Base-by-base conservation (phyloP, 345 rosid species). In the Sonneratia alba region DNA sequence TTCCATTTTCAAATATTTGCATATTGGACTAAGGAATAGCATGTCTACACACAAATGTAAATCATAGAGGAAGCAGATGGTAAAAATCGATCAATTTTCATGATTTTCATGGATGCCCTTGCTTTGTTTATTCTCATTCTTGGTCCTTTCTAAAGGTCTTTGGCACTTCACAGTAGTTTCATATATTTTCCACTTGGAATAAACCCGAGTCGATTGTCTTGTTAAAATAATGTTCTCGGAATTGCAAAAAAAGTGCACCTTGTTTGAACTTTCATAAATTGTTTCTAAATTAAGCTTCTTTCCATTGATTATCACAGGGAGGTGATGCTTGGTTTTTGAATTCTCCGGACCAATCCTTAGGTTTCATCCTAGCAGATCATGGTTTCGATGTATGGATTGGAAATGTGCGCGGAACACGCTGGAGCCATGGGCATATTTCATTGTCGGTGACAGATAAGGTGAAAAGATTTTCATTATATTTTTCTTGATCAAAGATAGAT, bases 371-470 rank as follows among this genome's bases (percentile, higher is more conserved):
- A 69, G 98, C 96, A 40, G 97, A 91, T 79, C 82, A 85, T 55
- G 97, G 96, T 51, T 91, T 88, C 74, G 98, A 91, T 81, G 93
- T 94, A 21, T 94, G 97, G 98, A 89, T 89, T 51, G 96, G 84
- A 22, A 94, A 86, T 82, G 97, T 88, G 57, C 96, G 98, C 61
- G 98, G 97, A 57, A 94, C 97, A 27, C 91, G 86, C 49, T 91
- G 93, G 82, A 88, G 96, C 79, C 82, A 80, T 63, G 97, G 97
- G 19, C 97, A 94, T 80, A 36, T 85, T 59, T 87, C 93, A 67
- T 80, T 94, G 63, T 86, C 93, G 36, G 83, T 71, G 78, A 77
- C 77, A 73, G 91, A 89, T 65, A 90, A 90, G 93, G 98, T 94
- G 81, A 71, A 40, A 7, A 1, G 1, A 49, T 22, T 70, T 48